Conservation (phyloP, 164 flowering plant genomes). For the Nymphaea thermarum region DNA sequence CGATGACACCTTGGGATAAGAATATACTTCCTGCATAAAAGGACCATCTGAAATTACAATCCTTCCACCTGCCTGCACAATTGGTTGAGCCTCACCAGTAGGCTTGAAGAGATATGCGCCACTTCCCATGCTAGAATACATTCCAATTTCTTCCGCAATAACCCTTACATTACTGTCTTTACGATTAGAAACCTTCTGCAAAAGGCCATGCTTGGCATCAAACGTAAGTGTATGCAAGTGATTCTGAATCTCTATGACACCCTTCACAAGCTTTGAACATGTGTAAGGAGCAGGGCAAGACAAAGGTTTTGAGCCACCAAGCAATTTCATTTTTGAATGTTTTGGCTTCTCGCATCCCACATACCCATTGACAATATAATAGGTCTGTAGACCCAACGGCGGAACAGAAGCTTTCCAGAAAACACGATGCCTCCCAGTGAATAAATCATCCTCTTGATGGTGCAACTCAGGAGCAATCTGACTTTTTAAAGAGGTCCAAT, state of each 20-base stretch:
- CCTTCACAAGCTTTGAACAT: constrained; percentile 49
- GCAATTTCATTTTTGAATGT: constrained; percentile 42
- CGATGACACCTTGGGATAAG: constrained; percentile 66
- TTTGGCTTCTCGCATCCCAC: constrained; percentile 71
- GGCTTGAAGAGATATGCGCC: constrained; percentile 97
- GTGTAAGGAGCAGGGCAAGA: constrained; percentile 59
- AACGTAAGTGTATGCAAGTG: constrained; percentile 50
- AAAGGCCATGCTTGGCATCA: constrained; percentile 48
- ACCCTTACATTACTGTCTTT: constrained; percentile 35
- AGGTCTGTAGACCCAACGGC: constrained; percentile 76
- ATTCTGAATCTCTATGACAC: constrained; percentile 42
- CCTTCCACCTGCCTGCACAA: constrained; percentile 40
- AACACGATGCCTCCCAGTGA: constrained; percentile 81
- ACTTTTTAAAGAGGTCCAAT: constrained; percentile 83
- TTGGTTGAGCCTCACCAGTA: constrained; percentile 62
- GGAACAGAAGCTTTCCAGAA: constrained; percentile 84
- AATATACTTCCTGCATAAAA: constrained; percentile 65
- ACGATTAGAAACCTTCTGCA: constrained; percentile 35
- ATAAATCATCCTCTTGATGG: constrained; percentile 44
- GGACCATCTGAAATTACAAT: constrained; percentile 66
- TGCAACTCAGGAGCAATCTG: constrained; percentile 85
- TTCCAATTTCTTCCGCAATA: constrained; percentile 73
- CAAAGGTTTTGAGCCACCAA: constrained; percentile 16
- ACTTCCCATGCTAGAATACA: constrained; percentile 80
- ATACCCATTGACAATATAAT: constrained; percentile 68